Evolutionary conservation across 129 eudicot species (phyloP), one percentile per base, ranked within the genome.

Genomic region (Chrysanthemum lavandulifolium): DNA sequence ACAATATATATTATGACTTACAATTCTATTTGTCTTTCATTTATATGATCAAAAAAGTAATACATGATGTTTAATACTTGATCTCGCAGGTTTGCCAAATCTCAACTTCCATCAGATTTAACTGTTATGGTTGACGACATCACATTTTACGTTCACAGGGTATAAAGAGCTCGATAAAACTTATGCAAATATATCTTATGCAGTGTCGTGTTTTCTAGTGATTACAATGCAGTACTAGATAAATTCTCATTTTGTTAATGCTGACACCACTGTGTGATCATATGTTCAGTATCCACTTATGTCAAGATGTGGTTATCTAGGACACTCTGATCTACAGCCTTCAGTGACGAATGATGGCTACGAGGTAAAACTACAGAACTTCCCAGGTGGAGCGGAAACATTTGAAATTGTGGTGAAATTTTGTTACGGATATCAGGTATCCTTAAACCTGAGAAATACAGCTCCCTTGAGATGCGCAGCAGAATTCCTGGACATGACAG

Each of bases 401-500:
- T 88, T 91, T 59, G 97, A 86, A 79, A 75, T 52, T 15, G 75
- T 91, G 54, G 61, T 86, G 43, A 91, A 84, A 70, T 86, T 86
- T 67, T 88, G 97, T 67, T 91, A 91, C 67, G 86, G 89, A n/a
- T 75, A 82, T 68, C 84, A 85, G 2, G 74, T 88, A 67, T 78
- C 76, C 18, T 64, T 91, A 54, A 91, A 71, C 23, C 74, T 91
- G 11, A 76, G 68, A 61, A 88, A 86, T 71, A 84, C 79, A 45
- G 96, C 92, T 29, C 84, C 83, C 27, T 71, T 91, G 50, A 81
- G 96, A 76, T 88, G 97, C 33, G 97, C 89, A 31, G 85, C 96
- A 10, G 97, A 88, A 72, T 83, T 74, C 45, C 86, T 92, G 8
- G 97, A 92, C 56, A 92, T 92, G 97, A 88, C 89, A 10, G 96